Base-by-base conservation (phyloP, 164 flowering plant genomes). In the Dillenia suffruticosa region DNA sequence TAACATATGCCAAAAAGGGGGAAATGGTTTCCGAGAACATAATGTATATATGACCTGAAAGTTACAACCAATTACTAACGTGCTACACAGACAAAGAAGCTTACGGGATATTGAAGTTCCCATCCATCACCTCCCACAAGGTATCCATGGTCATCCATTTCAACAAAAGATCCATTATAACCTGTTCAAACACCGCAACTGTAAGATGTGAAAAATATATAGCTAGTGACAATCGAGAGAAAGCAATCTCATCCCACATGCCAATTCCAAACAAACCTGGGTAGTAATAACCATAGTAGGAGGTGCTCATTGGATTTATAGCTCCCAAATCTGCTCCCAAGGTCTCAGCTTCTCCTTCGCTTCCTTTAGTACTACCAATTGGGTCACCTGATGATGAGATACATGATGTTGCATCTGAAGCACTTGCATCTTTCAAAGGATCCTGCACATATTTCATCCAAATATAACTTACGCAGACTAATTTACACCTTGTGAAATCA, bases 21-120 rank as follows among this genome's bases (percentile, higher is more conserved):
- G 40, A 32, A 32, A 32, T 5, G 40, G 40, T 32, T 32, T 32
- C 40, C 40, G 5, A 32, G 6, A 32, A 32, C 40, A 32, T 32
- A 32, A 32, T 32, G 40, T 32, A 4, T 32, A 6, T 32, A 32
- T 7, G 7, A 32, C 40, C 7, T 32, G 40, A 32, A 32, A 32
- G 6, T 32, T 6, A 32, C 40, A 5, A 32, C 40, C 40, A 32
- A 32, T 32, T 32, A 32, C 40, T 32, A 32, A 32, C 5, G 40
- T 32, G 40, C 40, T 32, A 12, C 2, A 12, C 43, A 66, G 14
- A 59, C 16, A 4, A 55, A 66, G 51, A 49, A 40, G 54, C 82
- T 75, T 75, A 84, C 88, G 59, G 84, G 79, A 59, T 81, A 81
- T 40, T 78, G 85, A 66, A 67, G 26, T 49, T 78, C 81, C 60